These are phyloP conservation scores for Alternaria alternata DNA, from an alignment of 2,329 filamentous ascomycete genomes.

Conservation along the genomic window DNA sequence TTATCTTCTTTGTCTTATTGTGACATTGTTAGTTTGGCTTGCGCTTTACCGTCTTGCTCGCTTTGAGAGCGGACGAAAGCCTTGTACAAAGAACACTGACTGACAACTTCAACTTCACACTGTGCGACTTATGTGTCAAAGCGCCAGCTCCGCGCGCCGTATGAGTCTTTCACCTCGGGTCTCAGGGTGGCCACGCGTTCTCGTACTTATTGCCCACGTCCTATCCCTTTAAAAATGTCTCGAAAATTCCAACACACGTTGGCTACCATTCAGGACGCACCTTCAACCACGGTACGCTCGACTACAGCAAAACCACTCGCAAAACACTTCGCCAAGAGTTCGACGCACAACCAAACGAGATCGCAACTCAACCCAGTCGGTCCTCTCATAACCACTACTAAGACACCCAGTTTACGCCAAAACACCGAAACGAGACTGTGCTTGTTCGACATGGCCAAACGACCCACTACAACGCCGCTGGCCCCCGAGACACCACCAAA, in stretches of 20 bases:
- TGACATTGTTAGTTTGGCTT: conserved; percentile 8
- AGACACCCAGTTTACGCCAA: background rate
- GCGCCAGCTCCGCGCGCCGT: background rate
- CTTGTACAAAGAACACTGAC: conserved; percentile 2
- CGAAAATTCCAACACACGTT: background rate
- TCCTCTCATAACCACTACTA: background rate
- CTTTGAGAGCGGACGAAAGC: conserved; percentile 4
- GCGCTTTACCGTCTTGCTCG: background rate
- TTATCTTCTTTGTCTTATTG: conserved; percentile 15
- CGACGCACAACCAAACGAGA: background rate
- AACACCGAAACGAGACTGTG: background rate
- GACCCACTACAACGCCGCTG: conserved; percentile 1
- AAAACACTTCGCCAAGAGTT: background rate
- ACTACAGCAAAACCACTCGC: background rate
- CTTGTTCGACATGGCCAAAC: conserved; percentile 16
- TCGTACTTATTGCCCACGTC: conserved; percentile 8
- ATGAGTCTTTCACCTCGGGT: conserved; percentile 6
- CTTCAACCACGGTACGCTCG: background rate
- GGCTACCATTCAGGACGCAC: background rate
- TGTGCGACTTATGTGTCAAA: conserved; percentile 12
- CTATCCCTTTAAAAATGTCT: background rate
- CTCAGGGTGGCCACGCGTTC: background rate
- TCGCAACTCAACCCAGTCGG: background rate
- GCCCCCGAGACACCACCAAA: conserved; percentile 2
- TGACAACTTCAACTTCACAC: conserved; percentile 1